These are phyloP conservation scores for Venturia nashicola DNA, from an alignment of 2,329 filamentous ascomycete genomes.

Conservation along the genomic window DNA sequence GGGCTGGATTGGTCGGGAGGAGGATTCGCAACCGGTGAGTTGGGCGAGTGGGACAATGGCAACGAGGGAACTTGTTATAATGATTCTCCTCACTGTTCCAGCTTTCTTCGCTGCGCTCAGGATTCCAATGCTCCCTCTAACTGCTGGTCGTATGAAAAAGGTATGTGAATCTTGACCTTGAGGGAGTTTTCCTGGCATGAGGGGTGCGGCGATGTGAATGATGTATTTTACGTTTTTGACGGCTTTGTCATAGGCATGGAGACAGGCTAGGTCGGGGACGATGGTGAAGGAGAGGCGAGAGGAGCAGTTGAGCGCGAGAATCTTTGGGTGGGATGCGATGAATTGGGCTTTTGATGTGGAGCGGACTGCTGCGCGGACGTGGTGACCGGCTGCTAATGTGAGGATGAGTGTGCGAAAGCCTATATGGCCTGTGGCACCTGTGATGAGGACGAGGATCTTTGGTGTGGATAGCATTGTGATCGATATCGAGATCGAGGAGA, in stretches of 20 bases:
- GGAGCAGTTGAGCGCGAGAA: background rate
- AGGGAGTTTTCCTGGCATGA: background rate
- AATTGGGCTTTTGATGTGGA: conserved; percentile 18
- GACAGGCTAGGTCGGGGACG: conserved; percentile 26
- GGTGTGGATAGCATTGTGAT: background rate
- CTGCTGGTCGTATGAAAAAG: conserved; percentile 15
- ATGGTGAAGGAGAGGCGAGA: conserved; percentile 14
- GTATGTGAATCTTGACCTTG: conserved; percentile 11
- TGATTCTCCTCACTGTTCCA: conserved; percentile 25
- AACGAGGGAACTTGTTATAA: conserved; percentile 22
- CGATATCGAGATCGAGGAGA: background rate
- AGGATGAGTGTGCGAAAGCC: conserved; percentile 23
- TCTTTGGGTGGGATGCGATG: conserved; percentile 11
- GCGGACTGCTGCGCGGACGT: conserved; percentile 26
- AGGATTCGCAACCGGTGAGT: background rate
- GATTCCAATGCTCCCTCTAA: conserved; percentile 26
- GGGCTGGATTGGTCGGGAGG: background rate
- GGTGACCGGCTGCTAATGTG: conserved; percentile 24
- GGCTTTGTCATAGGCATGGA: conserved; percentile 29
- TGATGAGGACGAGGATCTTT: conserved; percentile 18
- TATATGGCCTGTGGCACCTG: conserved; percentile 27
- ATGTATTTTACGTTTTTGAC: conserved; percentile 28
- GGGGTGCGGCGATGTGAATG: conserved; percentile 20
- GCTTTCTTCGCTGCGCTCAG: conserved; percentile 25
- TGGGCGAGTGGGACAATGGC: conserved; percentile 12